Conservation (phyloP, 345 rosid genomes). For the Arabis hirsuta region DNA sequence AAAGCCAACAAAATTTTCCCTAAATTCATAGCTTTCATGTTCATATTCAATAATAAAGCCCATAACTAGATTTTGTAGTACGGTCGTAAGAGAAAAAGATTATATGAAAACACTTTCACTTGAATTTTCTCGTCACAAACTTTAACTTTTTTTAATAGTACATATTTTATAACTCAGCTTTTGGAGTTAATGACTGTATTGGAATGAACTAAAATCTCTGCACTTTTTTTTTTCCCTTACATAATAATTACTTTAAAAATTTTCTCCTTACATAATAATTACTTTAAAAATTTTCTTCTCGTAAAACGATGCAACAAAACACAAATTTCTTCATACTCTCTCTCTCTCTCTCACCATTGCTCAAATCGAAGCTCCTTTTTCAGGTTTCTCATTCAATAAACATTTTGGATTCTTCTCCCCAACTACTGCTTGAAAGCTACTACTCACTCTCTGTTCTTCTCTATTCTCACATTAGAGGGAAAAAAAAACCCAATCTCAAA, state of each 20-base stretch:
- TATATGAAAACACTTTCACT: constrained; percentile 10
- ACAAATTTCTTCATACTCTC: constrained; percentile 12
- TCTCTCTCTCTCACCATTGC: constrained; percentile 27
- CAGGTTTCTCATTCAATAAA: constrained; percentile 41
- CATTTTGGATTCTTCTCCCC: constrained; percentile 39
- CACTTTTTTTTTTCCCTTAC: background rate
- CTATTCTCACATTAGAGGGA: constrained; percentile 17
- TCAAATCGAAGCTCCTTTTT: constrained; percentile 36
- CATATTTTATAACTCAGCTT: constrained; percentile 32
- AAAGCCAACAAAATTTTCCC: background rate
- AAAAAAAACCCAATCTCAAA: background rate
- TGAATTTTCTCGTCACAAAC: constrained; percentile 34
- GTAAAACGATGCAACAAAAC: constrained; percentile 42
- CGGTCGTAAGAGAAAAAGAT: constrained; percentile 12
- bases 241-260: background rate
- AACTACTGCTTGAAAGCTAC: constrained; percentile 42
- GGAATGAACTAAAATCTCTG: constrained; percentile 42
- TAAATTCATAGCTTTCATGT: constrained; percentile 1
- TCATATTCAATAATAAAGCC: constrained; percentile 26
- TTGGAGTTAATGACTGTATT: constrained; percentile 36
- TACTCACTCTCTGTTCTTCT: constrained; percentile 40
- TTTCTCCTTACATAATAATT: constrained; percentile 7
- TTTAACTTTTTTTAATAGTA: constrained; percentile 5
- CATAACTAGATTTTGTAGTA: constrained; percentile 2
- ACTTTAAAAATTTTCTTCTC: constrained; percentile 17